Evolutionary conservation across 805 yeast species (phyloP), one percentile per base, ranked within the genome.

Genomic region (Ascoidea rubescens): DNA sequence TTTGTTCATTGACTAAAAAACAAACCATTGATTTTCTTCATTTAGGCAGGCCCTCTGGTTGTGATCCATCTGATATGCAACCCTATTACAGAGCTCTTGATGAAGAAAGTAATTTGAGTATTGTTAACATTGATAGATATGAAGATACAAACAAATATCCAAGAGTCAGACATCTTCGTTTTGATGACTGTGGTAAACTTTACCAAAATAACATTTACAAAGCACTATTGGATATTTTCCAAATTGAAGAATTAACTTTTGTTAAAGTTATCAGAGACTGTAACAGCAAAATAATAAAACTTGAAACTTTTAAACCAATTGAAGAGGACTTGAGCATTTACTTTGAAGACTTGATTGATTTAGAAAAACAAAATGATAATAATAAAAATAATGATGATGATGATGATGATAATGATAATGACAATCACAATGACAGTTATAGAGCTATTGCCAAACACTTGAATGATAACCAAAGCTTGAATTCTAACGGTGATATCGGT

Each of bases 231-330:
- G 37, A n/a, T 5, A 49, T 31, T 42, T 57, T 52, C 46, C 31
- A 46, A 8, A 44, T 46, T 12, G 46, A 42, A 12, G 47, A 44
- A 4, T 60, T 68, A 48, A 59, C 58, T 5, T 69, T 67, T 53
- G 63, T 66, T 10, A 62, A 64, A 46, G 61, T 67, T 3, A 60
- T 66, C 14, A 58, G 73, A 54, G 65, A 65, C 51, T 57, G 58
- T 31, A 57, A 58, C 32, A 68, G 70, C 1, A 60, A 58, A 44
- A 53, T 69, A 10, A 50, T 67, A 31, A 69, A 67, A 46, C 33
- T 69, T 16, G 71, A 68, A 50, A 58, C 67, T 0, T 55, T 69
- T 5, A 49, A 51, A 4, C 52, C 51, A 5, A 54, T 55, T 45
- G 52, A 57, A 16, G 51, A 44, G 16, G 57, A 53, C 5, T 48